Evolutionary conservation across 192 early-diverging fungal species (phyloP).

Genomic region (Entomortierella parvispora): DNA sequence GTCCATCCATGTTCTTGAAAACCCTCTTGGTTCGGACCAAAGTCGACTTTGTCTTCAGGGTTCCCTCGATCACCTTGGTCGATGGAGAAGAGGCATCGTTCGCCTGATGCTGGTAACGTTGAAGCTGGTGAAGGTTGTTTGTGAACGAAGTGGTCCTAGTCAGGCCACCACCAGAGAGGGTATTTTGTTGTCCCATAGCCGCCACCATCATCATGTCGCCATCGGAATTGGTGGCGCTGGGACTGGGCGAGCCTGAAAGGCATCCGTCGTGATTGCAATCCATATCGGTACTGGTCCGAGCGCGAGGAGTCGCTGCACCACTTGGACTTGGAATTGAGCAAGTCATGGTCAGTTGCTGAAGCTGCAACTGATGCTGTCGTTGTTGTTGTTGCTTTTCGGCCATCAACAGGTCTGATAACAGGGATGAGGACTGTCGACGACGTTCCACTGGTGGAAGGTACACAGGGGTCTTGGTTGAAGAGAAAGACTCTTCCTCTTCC

Average conservation of each 20-base stretch:
- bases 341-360: neutral
- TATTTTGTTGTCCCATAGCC: neutral
- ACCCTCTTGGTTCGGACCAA: conserved; percentile 11
- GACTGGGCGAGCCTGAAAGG: neutral
- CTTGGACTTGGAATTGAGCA: too few relatives aligned
- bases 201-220: neutral
- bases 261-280: neutral
- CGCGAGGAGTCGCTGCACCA: too few relatives aligned
- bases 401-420: conserved; percentile 19
- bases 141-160: neutral
- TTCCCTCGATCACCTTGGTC: neutral
- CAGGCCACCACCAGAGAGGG: neutral
- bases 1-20: conserved; percentile 23
- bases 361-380: too few relatives aligned
- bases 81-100: neutral
- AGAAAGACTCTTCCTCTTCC: neutral
- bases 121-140: neutral
- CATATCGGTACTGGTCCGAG: neutral
- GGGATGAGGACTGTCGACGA: conserved; percentile 3
- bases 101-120: neutral
- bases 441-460: neutral
- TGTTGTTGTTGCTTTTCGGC: conserved; percentile 19
- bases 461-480: neutral
- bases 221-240: conserved; percentile 2
- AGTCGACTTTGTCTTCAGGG: neutral